Evolutionary conservation across 2,329 filamentous ascomycete genomes (phyloP).

Genomic region (Pseudocercospora fijiensis): DNA sequence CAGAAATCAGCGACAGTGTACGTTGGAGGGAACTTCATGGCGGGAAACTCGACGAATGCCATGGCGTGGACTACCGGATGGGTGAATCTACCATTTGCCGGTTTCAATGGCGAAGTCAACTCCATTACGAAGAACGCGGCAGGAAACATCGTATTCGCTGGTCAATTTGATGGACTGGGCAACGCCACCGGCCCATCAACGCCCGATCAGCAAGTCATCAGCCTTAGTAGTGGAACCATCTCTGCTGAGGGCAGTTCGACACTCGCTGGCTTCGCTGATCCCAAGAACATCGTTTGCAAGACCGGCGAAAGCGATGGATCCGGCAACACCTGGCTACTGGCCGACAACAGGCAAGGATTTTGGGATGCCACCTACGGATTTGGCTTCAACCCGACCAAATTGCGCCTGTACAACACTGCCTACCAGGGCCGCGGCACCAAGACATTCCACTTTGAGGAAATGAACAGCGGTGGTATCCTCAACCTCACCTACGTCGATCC

Average conservation of each 20-base stretch:
- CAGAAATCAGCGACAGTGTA: conserved; percentile 75
- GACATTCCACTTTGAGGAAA: conserved; percentile 80
- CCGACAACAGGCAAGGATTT: conserved; percentile 71
- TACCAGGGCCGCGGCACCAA: conserved; percentile 78
- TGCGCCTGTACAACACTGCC: conserved; percentile 85
- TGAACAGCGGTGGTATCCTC: conserved; percentile 89
- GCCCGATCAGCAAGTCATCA: conserved; percentile 73
- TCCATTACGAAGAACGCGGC: conserved; percentile 78
- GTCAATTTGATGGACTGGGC: conserved; percentile 81
- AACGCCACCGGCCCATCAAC: conserved; percentile 69
- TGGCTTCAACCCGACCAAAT: conserved; percentile 79
- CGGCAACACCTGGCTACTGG: conserved; percentile 80
- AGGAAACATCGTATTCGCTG: conserved; percentile 88
- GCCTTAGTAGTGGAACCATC: conserved; percentile 75
- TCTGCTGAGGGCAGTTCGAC: conserved; percentile 63
- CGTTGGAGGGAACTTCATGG: conserved; percentile 82
- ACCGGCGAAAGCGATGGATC: conserved; percentile 60
- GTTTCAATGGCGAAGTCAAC: conserved; percentile 89
- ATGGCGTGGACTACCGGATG: conserved; percentile 77
- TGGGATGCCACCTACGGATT: conserved; percentile 84
- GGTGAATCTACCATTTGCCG: conserved; percentile 81
- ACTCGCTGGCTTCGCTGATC: conserved; percentile 67
- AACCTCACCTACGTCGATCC: conserved; percentile 88
- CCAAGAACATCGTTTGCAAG: conserved; percentile 80
- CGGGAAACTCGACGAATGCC: conserved; percentile 81